phyloP scores from a whole-genome alignment of 495 filamentous ascomycete genomes.

The Pyrenula aspistea region DNA sequence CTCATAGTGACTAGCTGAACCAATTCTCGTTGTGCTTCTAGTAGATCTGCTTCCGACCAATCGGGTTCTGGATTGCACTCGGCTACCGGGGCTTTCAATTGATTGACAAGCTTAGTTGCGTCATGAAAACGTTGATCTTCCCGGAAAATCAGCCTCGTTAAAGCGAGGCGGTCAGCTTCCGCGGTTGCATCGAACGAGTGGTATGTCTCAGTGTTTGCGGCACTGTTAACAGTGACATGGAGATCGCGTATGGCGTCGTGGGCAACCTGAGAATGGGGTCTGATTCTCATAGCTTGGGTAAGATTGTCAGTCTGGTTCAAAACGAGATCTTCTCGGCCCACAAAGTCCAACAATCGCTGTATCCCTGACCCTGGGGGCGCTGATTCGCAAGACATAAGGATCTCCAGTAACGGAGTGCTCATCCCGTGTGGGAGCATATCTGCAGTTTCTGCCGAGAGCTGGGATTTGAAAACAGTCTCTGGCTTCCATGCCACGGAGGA shows the following conservation, averaged over 20 bases:
- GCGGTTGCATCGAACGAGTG: slow-evolving; percentile 53
- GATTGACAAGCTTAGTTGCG: slow-evolving; percentile 65
- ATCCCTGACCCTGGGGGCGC: slow-evolving; percentile 71
- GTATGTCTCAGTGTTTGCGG: slow-evolving; percentile 44
- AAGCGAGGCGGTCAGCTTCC: slow-evolving; percentile 66
- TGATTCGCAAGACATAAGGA: slow-evolving; percentile 70
- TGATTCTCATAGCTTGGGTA: slow-evolving; percentile 18
- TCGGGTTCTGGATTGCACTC: slow-evolving; percentile 62
- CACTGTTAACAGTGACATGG: slow-evolving; percentile 54
- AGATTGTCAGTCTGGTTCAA: slow-evolving; percentile 44
- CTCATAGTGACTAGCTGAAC: slow-evolving; percentile 74
- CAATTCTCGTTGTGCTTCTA: slow-evolving; percentile 86
- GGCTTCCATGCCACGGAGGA: slow-evolving; percentile 25
- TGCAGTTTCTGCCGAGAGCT: slow-evolving; percentile 42
- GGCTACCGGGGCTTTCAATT: slow-evolving; percentile 61
- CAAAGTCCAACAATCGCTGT: slow-evolving; percentile 53
- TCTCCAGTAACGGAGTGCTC: slow-evolving; percentile 64
- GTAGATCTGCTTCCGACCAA: slow-evolving; percentile 74
- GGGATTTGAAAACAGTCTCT: slow-evolving; percentile 25
- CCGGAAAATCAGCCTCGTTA: slow-evolving; percentile 76
- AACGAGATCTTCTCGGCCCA: slow-evolving; percentile 71
- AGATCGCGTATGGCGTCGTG: slow-evolving; percentile 62
- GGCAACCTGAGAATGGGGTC: slow-evolving; percentile 31
- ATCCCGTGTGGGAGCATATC: slow-evolving; percentile 81
- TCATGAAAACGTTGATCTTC: slow-evolving; percentile 83